Evolutionary conservation across 2,329 filamentous ascomycete genomes (phyloP).

Genomic region (Botrytis galanthina): DNA sequence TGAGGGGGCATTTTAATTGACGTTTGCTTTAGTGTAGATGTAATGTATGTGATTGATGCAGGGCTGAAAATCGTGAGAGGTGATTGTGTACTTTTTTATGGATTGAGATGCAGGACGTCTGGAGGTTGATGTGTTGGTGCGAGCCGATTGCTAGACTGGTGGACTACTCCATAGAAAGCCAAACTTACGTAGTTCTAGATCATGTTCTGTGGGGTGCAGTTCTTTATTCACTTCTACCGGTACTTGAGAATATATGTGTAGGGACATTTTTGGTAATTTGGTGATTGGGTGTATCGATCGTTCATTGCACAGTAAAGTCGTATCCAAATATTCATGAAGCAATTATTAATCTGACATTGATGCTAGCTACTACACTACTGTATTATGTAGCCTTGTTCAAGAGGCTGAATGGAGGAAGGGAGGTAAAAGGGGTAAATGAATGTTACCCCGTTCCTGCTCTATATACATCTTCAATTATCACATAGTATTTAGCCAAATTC

Average conservation of each 20-base stretch:
- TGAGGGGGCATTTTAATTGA: slow-evolving; percentile 17
- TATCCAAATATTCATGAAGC: background rate
- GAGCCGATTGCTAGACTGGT: slow-evolving; percentile 15
- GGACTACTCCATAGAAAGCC: slow-evolving; percentile 3
- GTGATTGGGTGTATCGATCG: background rate
- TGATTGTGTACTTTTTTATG: slow-evolving; percentile 29
- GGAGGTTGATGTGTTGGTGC: slow-evolving; percentile 20
- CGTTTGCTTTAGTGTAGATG: slow-evolving; percentile 9
- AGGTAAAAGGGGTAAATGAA: background rate
- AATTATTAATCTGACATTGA: background rate
- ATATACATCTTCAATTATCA: background rate
- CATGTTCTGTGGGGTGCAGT: background rate
- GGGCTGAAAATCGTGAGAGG: slow-evolving; percentile 12
- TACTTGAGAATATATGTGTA: background rate
- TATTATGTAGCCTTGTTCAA: background rate
- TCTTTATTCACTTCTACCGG: slow-evolving; percentile 1
- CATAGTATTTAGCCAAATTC: background rate
- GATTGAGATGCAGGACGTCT: slow-evolving; percentile 12
- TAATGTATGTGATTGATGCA: slow-evolving; percentile 18
- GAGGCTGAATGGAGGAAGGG: background rate
- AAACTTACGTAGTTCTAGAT: slow-evolving; percentile 9
- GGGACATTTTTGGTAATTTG: background rate
- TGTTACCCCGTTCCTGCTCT: background rate
- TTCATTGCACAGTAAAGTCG: background rate
- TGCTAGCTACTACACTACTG: background rate